These are phyloP conservation scores for Tephrocybe sp. DNA, from an alignment of 768 basidiomycete species.

Conservation along the genomic window DNA sequence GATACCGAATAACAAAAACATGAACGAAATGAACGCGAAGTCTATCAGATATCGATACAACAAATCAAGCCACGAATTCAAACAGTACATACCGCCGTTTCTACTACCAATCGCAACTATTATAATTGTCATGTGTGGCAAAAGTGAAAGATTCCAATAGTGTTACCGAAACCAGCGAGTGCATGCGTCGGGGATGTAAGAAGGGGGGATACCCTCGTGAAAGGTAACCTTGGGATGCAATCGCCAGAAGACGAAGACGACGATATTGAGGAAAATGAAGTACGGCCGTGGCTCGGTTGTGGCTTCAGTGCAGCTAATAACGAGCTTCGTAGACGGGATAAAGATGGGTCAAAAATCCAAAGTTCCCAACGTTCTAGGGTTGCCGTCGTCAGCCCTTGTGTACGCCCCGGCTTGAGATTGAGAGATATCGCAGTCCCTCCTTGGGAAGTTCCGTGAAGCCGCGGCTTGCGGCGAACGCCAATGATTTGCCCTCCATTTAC, in stretches of 20 bases:
- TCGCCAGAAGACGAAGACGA: conserved; percentile 20
- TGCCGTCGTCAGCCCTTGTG: conserved; percentile 54
- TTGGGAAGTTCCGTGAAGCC: conserved; percentile 35
- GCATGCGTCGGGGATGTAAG: conserved; percentile 46
- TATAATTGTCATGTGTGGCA: conserved; percentile 7
- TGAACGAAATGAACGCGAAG: too few species aligned
- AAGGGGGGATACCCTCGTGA: conserved; percentile 72
- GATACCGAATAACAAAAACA: too few species aligned
- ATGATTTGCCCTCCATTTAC: conserved; percentile 52
- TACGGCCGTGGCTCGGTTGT: conserved; percentile 15
- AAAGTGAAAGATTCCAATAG: conserved; percentile 58
- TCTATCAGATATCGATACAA: too few species aligned
- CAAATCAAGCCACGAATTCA: too few species aligned
- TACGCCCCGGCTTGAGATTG: conserved; percentile 10
- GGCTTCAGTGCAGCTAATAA: conserved; percentile 45
- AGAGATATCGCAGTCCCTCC: conserved; percentile 12
- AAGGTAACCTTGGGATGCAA: conserved; percentile 61
- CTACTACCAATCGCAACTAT: not conserved
- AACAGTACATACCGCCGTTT: too few species aligned
- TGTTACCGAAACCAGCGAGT: conserved; percentile 79
- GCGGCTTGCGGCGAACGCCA: conserved; percentile 68
- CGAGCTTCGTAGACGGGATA: conserved; percentile 46
- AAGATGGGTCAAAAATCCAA: conserved; percentile 70
- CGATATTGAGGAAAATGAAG: conserved; percentile 21
- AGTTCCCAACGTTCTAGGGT: conserved; percentile 81